These are phyloP conservation scores for Golubevia sp. DNA, from an alignment of 1,284 basidiomycete genomes.

Conservation along the genomic window DNA sequence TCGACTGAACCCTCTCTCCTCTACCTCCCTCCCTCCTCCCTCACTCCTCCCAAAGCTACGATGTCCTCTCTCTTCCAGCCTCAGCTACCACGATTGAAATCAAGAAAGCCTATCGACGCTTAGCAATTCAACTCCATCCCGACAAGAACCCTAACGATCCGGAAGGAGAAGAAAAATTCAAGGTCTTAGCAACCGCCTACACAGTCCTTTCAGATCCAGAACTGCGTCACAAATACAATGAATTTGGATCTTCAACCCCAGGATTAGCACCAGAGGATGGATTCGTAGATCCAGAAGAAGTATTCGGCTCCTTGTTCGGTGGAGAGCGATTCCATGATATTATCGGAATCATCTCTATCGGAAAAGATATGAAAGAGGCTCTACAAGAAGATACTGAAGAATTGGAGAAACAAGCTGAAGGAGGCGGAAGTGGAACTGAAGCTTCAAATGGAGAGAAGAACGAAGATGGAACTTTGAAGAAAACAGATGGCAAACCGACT, in stretches of 20 bases:
- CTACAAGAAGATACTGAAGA: constrained; percentile 87
- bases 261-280: constrained; percentile 54
- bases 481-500: constrained; percentile 63
- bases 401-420: constrained; percentile 41
- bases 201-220: constrained; percentile 76
- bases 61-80: constrained; percentile 76
- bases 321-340: constrained; percentile 81
- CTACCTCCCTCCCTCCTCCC: too few relatives aligned
- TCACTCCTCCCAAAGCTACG: constrained; percentile 29
- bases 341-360: constrained; percentile 80
- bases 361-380: constrained; percentile 95
- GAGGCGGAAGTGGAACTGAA: constrained; percentile 6
- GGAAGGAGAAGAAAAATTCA: constrained; percentile 77
- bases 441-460: constrained; percentile 7
- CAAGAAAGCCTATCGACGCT: constrained; percentile 92
- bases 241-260: constrained; percentile 66
- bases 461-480: constrained; percentile 32
- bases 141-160: constrained; percentile 90
- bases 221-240: constrained; percentile 90
- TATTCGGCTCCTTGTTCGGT: constrained; percentile 70
- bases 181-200: constrained; percentile 67
- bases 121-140: constrained; percentile 82
- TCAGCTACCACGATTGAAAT: constrained; percentile 81
- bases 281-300: constrained; percentile 77
- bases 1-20: not conserved